These are phyloP conservation scores for Apiospora koreana DNA, from an alignment of 2,329 filamentous ascomycete genomes.

Conservation along the genomic window DNA sequence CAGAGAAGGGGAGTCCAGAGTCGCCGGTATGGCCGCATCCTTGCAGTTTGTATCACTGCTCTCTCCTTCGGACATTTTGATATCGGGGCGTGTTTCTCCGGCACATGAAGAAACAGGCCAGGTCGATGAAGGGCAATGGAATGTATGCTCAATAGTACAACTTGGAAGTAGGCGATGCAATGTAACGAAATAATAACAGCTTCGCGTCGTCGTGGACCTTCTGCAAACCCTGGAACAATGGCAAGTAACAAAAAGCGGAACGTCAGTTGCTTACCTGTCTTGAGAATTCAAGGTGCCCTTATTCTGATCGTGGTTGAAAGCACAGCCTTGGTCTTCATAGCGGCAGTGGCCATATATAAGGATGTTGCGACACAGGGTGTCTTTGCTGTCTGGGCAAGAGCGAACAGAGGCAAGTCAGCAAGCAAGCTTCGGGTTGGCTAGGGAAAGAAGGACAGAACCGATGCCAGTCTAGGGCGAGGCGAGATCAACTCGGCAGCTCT, in stretches of 20 bases:
- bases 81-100: background rate
- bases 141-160: background rate
- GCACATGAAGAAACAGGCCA: background rate
- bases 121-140: background rate
- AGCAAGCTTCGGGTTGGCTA: constrained; percentile 20
- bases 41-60: background rate
- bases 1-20: background rate
- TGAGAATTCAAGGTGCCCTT: constrained; percentile 49
- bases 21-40: background rate
- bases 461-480: background rate
- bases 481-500: background rate
- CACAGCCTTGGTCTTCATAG: constrained; percentile 88
- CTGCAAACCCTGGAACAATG: background rate
- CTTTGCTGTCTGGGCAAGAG: constrained; percentile 68
- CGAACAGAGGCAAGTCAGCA: constrained; percentile 8
- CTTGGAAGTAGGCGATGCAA: background rate
- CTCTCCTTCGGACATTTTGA: background rate
- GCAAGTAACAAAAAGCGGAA: background rate
- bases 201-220: background rate
- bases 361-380: constrained; percentile 89
- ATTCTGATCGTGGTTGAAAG: constrained; percentile 82
- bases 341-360: constrained; percentile 92
- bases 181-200: background rate
- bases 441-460: background rate
- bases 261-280: constrained; percentile 30